Conservation (phyloP, 2,329 filamentous ascomycete genomes). For the Penicillium verrucosum region DNA sequence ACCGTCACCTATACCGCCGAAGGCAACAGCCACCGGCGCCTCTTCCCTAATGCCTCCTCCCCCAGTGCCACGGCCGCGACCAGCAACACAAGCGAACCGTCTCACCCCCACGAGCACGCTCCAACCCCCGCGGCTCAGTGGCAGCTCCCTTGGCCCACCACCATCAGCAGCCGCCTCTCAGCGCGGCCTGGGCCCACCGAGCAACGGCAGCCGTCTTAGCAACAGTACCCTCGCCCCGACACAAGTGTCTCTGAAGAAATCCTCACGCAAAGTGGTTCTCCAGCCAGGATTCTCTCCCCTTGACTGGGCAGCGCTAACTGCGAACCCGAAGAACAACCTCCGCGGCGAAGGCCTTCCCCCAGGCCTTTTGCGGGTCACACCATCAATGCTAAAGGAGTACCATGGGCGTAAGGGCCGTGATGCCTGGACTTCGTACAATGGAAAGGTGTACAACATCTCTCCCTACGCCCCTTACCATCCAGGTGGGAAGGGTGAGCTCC, state of each 20-base stretch:
- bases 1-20: conserved; percentile 7
- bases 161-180: conserved; percentile 45
- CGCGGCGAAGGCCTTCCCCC: conserved; percentile 54
- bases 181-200: conserved; percentile 40
- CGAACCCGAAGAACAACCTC: conserved; percentile 61
- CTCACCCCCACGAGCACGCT: conserved; percentile 13
- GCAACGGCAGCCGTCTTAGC: conserved; percentile 41
- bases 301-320: conserved; percentile 84
- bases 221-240: conserved; percentile 43
- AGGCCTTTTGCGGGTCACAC: conserved; percentile 70
- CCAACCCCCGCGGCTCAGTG: conserved; percentile 31
- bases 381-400: conserved; percentile 71
- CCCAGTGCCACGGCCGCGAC: conserved; percentile 29
- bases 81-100: conserved; percentile 23
- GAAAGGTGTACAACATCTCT: conserved; percentile 89
- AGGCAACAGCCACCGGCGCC: conserved; percentile 9
- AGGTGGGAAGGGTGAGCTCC: conserved; percentile 64
- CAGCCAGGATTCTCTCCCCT: conserved; percentile 90
- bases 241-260: conserved; percentile 48
- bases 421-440: conserved; percentile 86
- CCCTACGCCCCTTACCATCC: conserved; percentile 90
- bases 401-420: conserved; percentile 81
- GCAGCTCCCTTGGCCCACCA: conserved; percentile 38
- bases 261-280: conserved; percentile 63
- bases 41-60: conserved; percentile 37